Evolutionary conservation across 2,329 filamentous ascomycete species (phyloP), one percentile per base, ranked within the genome.

Genomic region (Scolecobasidium constrictum): DNA sequence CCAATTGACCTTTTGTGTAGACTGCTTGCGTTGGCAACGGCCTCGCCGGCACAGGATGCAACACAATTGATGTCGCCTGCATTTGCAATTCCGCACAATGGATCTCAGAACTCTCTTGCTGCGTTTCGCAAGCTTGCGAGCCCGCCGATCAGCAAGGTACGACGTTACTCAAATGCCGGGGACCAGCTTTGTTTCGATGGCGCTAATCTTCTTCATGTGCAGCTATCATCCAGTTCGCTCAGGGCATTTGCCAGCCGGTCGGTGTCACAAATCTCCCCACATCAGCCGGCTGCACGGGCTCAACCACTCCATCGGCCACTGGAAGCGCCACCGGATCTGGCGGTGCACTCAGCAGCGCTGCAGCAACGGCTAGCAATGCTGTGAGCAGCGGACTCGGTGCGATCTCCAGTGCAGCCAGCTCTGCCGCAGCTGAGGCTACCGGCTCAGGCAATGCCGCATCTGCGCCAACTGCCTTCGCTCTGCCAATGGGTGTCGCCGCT

Each of bases 161-260:
- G 59, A 53, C 6, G 35, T 35, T 35, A n/a, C n/a, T n/a, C n/a
- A n/a, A n/a, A n/a, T n/a, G n/a, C n/a, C n/a, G n/a, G n/a, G n/a
- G n/a, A n/a, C n/a, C n/a, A n/a, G n/a, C n/a, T n/a, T n/a, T n/a
- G n/a, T n/a, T n/a, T n/a, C n/a, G n/a, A n/a, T n/a, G n/a, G n/a
- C n/a, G n/a, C n/a, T n/a, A n/a, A n/a, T n/a, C n/a, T n/a, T n/a
- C n/a, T n/a, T n/a, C n/a, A n/a, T n/a, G n/a, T 17, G 4, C 48
- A 69, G 66, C 53, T 33, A 63, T 61, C 19, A 64, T 67, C 46
- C 47, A 52, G 11, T 64, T 67, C 48, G 66, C 67, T 40, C 47
- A 56, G 40, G 48, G 56, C 20, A 54, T 68, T 23, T 69, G 65
- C 57, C 50, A 47, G 15, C 54, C 58, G 35, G 50, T 58, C 36